Base-by-base conservation (phyloP, 306 rosid genomes). In the Quillaja saponaria region DNA sequence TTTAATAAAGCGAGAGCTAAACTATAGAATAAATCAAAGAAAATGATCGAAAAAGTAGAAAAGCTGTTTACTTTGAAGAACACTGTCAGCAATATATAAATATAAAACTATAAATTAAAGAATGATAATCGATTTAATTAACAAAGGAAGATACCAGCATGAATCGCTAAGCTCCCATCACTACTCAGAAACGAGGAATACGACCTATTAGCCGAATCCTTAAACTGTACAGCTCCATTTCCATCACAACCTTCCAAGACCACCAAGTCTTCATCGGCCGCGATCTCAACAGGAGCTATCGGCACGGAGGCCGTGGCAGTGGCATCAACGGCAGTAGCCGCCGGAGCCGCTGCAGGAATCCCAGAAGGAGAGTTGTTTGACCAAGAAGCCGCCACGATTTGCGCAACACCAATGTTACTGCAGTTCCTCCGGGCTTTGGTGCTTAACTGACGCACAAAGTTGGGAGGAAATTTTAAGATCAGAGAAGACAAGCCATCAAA, bases 311-410 rank as follows among this genome's bases (percentile, higher is more conserved):
- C 72, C 47, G 91, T 63, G 20, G 71, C 49, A 54, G 65, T 62
- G 75, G 86, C 77, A 48, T 85, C 78, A 37, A 77, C 85, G 59
- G 75, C 85, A 47, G 84, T 76, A 0, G 84, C 86, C 61, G 90
- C 79, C 53, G 77, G 68, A 40, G 50, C 85, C 54, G 74, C 72
- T 20, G 66, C 47, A 18, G 74, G 42, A 4, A 63, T 6, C 1
- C 55, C 68, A 54, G 81, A 45, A 28, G 75, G 15, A 6, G 58
- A 6, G 46, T 37, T 63, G 84, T 92, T 81, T 10, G 98, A 87
- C 98, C 98, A 88, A 73, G 98, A 92, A 47, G 98, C 96, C 12
- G 96, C 95, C n/a, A 92, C 98, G 71, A 92, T 82, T 76, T 92
- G 98, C 1, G 98, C 98, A 42, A 92, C 96, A 11, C 96, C 96